Base-by-base conservation (phyloP, 768 basidiomycete species). In the Rhodotorula taiwanensis region DNA sequence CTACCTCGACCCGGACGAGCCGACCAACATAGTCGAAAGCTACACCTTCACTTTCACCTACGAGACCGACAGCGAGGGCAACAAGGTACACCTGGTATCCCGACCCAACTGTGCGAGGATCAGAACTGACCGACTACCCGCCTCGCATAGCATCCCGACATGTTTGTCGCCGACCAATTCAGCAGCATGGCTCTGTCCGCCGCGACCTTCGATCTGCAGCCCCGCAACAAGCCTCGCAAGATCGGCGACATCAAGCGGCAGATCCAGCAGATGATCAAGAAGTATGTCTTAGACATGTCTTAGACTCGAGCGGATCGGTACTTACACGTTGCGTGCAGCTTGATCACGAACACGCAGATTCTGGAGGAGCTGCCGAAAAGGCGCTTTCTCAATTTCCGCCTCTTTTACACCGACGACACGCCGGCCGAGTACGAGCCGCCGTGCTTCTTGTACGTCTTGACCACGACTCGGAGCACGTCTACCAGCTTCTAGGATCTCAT, bases 391-490 rank as follows among this genome's bases (percentile, higher is more conserved):
- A 88, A 86, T 27, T 88, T 92, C 79, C 92, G 93, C 73, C 76
- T 89, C 16, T 89, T 86, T 73, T 92, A 90, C 74, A 86, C 85
- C 20, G 84, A 88, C 51, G 79, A 83, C 27, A 85, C 88, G 18
- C 90, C 90, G 0, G 77, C 79, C 14, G 84, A 89, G 54, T 93
- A 93, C 71, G 87, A 93, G 73, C 90, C 90, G 9, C 87, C 86
- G 0, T 78, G 85, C 74, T 91, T 91, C 50, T 51, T 31, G 63
- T 69, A 15, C 41, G 59, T 45, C n/a, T 2, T 7, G 3, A 5
- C 30, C 5, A 4, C 36, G 31, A 27, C 34, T n/a, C 18, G 47
- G 21, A 23, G 25, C 0, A 2, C 15, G 0, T 8, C 2, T 10
- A n/a, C n/a, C 1, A 36, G 16, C n/a, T n/a, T n/a, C 33, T 6